Percentiles rank a stretch among this genome's conserved stretches.
phyloP scores from a whole-genome alignment of 2,329 filamentous ascomycete genomes.

The Epichloe elymi region DNA sequence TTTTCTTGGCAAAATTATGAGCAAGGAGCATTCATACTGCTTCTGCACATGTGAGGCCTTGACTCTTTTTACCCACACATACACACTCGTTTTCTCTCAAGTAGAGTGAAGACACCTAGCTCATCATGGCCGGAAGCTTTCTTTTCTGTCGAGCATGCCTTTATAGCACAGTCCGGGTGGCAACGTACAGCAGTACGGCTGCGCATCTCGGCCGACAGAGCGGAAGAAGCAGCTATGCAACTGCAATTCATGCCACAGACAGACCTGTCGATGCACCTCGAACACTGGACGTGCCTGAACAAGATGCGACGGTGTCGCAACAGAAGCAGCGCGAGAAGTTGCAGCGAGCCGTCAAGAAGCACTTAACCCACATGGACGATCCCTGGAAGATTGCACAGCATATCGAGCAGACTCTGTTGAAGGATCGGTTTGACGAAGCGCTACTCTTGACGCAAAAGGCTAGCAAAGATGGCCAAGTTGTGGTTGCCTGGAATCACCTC shows the following conservation, averaged over 20 bases:
- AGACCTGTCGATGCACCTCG: constrained; percentile 11
- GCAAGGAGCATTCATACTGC: background rate
- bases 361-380: constrained; percentile 53
- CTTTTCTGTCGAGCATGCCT: constrained; percentile 16
- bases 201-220: constrained; percentile 5
- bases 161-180: constrained; percentile 12
- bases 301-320: constrained; percentile 5
- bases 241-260: constrained; percentile 1
- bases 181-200: constrained; percentile 2
- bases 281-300: constrained; percentile 9
- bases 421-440: constrained; percentile 52
- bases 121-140: constrained; percentile 15
- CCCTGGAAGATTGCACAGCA: constrained; percentile 59
- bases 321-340: constrained; percentile 16
- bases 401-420: constrained; percentile 46
- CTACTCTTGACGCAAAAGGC: constrained; percentile 53
- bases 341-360: constrained; percentile 32
- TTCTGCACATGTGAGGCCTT: background rate
- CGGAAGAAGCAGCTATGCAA: constrained; percentile 8
- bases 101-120: background rate
- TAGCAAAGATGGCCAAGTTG: constrained; percentile 49
- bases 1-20: no score
- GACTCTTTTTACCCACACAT: background rate
- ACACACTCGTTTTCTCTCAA: no score
- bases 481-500: constrained; percentile 80